Conservation (phyloP, 164 flowering plant species). For the Vitis riparia region DNA sequence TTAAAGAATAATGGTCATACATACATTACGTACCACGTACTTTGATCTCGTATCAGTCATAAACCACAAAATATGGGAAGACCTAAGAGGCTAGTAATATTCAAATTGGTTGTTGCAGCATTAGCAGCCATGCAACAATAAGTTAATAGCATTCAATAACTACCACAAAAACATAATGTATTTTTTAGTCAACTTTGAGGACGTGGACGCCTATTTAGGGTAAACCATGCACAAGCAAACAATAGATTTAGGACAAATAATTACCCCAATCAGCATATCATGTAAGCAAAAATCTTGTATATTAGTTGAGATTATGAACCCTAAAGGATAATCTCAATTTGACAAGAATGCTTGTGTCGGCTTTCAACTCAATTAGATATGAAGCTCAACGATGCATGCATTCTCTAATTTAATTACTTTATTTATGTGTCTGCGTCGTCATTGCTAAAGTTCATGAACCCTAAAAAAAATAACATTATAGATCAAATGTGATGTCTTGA, state of each 20-base stretch:
- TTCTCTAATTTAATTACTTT: neutral
- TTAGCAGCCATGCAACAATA: slow-evolving; percentile 24
- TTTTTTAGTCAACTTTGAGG: slow-evolving; percentile 17
- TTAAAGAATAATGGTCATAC: too few relatives aligned
- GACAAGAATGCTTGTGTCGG: too few relatives aligned
- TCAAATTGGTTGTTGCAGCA: slow-evolving; percentile 30
- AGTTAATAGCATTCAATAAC: slow-evolving; percentile 10
- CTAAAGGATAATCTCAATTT: too few relatives aligned
- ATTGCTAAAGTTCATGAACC: too few relatives aligned
- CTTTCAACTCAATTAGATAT: too few relatives aligned
- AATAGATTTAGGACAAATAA: slow-evolving; percentile 22
- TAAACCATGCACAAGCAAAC: slow-evolving; percentile 14
- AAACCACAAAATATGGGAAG: neutral
- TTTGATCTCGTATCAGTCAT: neutral
- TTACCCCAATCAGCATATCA: slow-evolving; percentile 6
- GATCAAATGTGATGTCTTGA: too few relatives aligned
- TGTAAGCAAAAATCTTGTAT: slow-evolving; percentile 7
- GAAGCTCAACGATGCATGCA: too few relatives aligned
- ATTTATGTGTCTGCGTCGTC: too few relatives aligned
- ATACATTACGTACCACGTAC: neutral
- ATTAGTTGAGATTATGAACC: neutral
- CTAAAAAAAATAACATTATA: too few relatives aligned
- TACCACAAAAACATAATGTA: neutral
- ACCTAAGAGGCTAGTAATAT: neutral
- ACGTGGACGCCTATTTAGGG: slow-evolving; percentile 11